These are phyloP conservation scores for Chytriomyces confervae DNA, from an alignment of 192 early-diverging fungal genomes.

Conservation along the genomic window DNA sequence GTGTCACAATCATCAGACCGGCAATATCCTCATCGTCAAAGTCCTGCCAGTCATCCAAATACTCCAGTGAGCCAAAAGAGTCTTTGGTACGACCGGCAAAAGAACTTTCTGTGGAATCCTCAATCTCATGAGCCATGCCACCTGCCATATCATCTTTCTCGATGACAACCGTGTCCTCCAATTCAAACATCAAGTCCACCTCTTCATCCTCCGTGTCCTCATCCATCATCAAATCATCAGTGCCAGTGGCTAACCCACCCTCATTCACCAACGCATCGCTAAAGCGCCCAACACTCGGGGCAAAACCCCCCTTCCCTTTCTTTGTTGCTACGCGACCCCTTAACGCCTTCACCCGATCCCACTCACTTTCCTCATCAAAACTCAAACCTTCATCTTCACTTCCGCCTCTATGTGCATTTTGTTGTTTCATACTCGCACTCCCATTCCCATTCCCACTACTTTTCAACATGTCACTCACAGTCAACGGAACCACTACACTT, in stretches of 20 bases:
- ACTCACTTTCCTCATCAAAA: conserved; percentile 80
- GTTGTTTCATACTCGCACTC: no score
- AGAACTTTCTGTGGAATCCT: background rate
- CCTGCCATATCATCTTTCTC: background rate
- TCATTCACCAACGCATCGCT: conserved; percentile 43
- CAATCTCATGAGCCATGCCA: background rate
- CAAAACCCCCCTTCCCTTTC: conserved; percentile 13
- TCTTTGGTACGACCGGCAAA: background rate
- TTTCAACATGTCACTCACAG: background rate
- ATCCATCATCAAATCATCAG: conserved; percentile 60
- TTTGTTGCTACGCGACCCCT: conserved; percentile 36
- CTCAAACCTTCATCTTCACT: conserved; percentile 79
- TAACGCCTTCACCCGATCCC: conserved; percentile 54
- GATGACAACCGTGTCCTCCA: background rate
- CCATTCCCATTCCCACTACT: no score
- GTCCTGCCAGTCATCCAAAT: conserved; percentile 59
- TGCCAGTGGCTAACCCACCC: conserved; percentile 42
- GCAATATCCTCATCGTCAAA: conserved; percentile 90
- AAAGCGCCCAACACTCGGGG: conserved; percentile 25
- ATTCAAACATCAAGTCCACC: conserved; percentile 32
- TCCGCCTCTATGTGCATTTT: background rate
- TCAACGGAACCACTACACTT: conserved; percentile 3
- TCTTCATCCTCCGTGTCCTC: conserved; percentile 42
- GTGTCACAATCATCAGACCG: conserved; percentile 91
- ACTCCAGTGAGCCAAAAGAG: conserved; percentile 40